A percentile compares a stretch with the other conserved stretches of the same genome.
Conservation (phyloP, 2,329 filamentous ascomycete genomes). For the Venturia carpophila region DNA sequence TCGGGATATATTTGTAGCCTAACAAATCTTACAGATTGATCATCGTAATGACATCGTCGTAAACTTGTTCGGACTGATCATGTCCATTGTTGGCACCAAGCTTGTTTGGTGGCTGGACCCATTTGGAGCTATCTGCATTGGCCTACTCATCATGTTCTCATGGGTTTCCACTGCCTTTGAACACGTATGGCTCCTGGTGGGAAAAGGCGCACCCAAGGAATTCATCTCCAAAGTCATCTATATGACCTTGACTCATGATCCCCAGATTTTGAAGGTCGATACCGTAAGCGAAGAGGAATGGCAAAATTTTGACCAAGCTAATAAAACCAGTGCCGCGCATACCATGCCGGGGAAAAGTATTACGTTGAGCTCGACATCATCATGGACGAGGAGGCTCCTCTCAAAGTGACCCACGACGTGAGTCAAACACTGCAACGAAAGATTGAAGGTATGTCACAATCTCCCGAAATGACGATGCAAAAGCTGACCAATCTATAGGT, state of each 20-base stretch:
- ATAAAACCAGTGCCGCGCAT: conserved; percentile 43
- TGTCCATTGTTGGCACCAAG: conserved; percentile 47
- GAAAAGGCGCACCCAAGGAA: conserved; percentile 51
- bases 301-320: background rate
- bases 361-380: conserved; percentile 57
- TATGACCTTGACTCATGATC: conserved; percentile 47
- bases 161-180: conserved; percentile 55
- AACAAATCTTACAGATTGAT: conserved; percentile 33
- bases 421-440: conserved; percentile 54
- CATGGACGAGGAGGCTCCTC: conserved; percentile 48
- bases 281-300: conserved; percentile 32
- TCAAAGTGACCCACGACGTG: conserved; percentile 53
- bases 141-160: conserved; percentile 52
- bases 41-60: conserved; percentile 51
- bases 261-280: conserved; percentile 49
- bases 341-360: conserved; percentile 54
- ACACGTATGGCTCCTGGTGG: conserved; percentile 54
- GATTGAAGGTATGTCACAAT: conserved; percentile 41
- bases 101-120: conserved; percentile 55
- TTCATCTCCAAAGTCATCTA: conserved; percentile 51
- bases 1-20: background rate
- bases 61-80: conserved; percentile 48
- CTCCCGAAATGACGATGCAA: background rate
- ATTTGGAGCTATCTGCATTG: conserved; percentile 53
- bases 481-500: conserved; percentile 21